phyloP scores from a whole-genome alignment of 192 early-diverging fungal species.

The Chytriomyces hyalinus region DNA sequence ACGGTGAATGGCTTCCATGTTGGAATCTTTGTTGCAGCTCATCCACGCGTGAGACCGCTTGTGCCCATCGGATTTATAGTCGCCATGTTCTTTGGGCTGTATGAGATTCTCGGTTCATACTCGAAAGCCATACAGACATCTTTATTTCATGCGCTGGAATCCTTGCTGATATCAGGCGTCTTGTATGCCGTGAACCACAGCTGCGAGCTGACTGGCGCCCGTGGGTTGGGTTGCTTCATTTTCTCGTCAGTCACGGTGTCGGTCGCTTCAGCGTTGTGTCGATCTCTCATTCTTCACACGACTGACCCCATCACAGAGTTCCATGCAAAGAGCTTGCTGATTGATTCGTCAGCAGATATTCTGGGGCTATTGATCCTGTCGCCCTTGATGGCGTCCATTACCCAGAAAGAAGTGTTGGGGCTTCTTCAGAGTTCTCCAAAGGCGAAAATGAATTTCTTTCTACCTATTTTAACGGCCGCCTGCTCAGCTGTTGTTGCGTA shows the following conservation, averaged over 20 bases:
- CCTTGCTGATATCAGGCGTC: neutral
- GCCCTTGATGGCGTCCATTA: slow-evolving; percentile 9
- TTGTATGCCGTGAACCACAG: neutral
- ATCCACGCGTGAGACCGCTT: neutral
- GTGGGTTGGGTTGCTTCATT: neutral
- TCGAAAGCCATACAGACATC: neutral
- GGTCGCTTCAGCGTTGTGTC: slow-evolving; percentile 1
- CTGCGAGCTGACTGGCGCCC: neutral
- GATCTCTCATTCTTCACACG: neutral
- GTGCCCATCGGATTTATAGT: neutral
- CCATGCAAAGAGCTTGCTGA: neutral
- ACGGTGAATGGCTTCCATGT: slow-evolving; percentile 10
- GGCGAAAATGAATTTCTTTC: neutral
- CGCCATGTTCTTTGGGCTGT: neutral
- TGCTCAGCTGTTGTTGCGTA: neutral
- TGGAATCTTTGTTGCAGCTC: neutral
- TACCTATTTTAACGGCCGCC: neutral
- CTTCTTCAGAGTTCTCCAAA: too few relatives aligned
- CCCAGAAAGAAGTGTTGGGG: neutral
- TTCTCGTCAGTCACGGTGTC: neutral
- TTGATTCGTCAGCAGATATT: slow-evolving; percentile 25
- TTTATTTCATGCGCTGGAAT: slow-evolving; percentile 3
- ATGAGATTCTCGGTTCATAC: neutral
- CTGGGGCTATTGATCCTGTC: slow-evolving; percentile 17
- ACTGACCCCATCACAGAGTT: neutral